Conservation (phyloP, 2,329 filamentous ascomycete species). For the Cryphonectria radicalis region DNA sequence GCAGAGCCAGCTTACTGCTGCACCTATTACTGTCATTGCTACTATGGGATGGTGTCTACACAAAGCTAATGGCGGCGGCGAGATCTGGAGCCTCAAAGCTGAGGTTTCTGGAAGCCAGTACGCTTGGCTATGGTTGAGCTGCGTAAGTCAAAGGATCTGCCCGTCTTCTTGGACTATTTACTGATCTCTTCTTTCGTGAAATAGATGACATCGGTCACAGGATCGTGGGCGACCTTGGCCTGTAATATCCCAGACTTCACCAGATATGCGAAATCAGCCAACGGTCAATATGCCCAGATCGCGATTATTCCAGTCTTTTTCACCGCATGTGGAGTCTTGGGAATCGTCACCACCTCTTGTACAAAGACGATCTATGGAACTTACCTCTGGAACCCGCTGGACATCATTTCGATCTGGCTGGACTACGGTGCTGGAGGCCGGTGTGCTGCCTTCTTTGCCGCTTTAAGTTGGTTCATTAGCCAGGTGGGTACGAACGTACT, state of each 20-base stretch:
- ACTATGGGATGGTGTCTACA: conserved; percentile 67
- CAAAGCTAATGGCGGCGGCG: conserved; percentile 56
- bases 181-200: not conserved
- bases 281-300: conserved; percentile 47
- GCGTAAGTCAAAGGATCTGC: conserved; percentile 36
- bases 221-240: conserved; percentile 48
- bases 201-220: conserved; percentile 46
- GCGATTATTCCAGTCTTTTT: conserved; percentile 53
- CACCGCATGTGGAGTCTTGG: conserved; percentile 53
- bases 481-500: conserved; percentile 62
- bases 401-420: conserved; percentile 51
- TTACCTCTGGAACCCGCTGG: conserved; percentile 55
- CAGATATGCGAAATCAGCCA: conserved; percentile 42
- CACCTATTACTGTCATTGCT: conserved; percentile 64
- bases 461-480: conserved; percentile 50
- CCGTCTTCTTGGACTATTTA: not conserved
- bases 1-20: conserved; percentile 41
- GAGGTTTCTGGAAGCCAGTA: conserved; percentile 49
- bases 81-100: conserved; percentile 41
- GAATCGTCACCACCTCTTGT: conserved; percentile 62
- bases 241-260: conserved; percentile 61
- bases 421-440: conserved; percentile 47
- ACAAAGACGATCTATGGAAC: conserved; percentile 55
- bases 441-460: conserved; percentile 51
- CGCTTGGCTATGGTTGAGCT: conserved; percentile 51